A percentile compares a stretch with the other conserved stretches of the same genome.
Evolutionary conservation across 2,329 filamentous ascomycete species (phyloP).

Genomic region (Phaeosphaeria sp.): DNA sequence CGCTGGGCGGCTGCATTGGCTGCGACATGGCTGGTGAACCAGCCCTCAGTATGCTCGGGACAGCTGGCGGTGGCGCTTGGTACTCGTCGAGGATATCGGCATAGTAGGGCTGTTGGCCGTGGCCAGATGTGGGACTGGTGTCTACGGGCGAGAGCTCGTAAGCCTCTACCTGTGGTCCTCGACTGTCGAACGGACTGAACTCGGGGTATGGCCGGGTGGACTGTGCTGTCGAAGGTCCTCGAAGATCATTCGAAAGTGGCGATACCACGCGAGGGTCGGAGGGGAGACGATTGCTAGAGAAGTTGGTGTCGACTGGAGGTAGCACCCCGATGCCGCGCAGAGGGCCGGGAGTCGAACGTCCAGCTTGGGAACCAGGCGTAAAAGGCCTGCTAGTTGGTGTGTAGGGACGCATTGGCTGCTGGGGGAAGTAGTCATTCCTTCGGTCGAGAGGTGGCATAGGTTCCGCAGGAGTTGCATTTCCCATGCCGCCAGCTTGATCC

Average conservation of each 20-base stretch:
- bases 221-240: conserved; percentile 15
- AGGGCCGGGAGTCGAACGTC: conserved; percentile 35
- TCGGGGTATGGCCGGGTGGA: conserved; percentile 29
- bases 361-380: conserved; percentile 37
- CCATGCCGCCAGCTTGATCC: conserved; percentile 67
- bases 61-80: conserved; percentile 24
- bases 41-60: conserved; percentile 33
- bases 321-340: conserved; percentile 30
- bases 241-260: conserved; percentile 26
- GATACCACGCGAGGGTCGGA: conserved; percentile 33
- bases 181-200: conserved; percentile 43
- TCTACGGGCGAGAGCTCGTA: conserved; percentile 48
- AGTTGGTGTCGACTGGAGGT: conserved; percentile 41
- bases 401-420: conserved; percentile 25
- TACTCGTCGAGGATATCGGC: conserved; percentile 27
- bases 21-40: conserved; percentile 38
- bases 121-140: conserved; percentile 24
- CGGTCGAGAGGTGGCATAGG: conserved; percentile 39
- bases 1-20: conserved; percentile 12
- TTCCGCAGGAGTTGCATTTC: conserved; percentile 44
- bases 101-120: conserved; percentile 22
- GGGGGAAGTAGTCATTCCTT: conserved; percentile 38
- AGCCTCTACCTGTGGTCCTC: conserved; percentile 28
- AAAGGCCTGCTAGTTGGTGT: conserved; percentile 32
- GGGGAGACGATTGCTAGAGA: conserved; percentile 27